Base-by-base conservation (phyloP, 2,329 filamentous ascomycete species). In the Cladosporium oxysporum region DNA sequence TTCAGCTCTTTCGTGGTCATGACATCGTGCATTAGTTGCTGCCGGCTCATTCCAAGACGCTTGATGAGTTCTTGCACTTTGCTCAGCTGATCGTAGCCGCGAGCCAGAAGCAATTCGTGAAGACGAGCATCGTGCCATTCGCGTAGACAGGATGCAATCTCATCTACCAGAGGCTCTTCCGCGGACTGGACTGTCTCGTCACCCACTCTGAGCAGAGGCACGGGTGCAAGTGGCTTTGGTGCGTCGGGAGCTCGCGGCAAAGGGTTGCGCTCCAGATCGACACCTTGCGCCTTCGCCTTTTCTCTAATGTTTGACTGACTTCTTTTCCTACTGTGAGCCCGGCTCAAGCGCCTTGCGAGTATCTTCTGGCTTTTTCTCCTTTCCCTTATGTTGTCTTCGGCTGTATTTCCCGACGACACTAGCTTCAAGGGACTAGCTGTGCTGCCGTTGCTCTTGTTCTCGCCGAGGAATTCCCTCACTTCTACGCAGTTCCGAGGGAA, bases 61-160 rank as follows among this genome's bases (percentile, higher is more conserved):
- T 89, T 87, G 53, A 97, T 91, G 63, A 98, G 84, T 65, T 86
- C 85, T 1, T 92, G 91, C 76, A 98, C 88, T 69, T 90, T 88
- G 72, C 96, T 92, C 64, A 99, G 82, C 64, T 89, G 86, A 59
- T 85, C 82, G 79, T 99, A 99, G 76, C 93, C 88, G 67, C 92
- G 87, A 23, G 88, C 88, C 10, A 99, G 85, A 1, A 99, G 85
- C 28, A 98, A 84, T 76, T 96, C 92, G 79, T 99, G 96, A 18
- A 99, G 84, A 75, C 97, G 96, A 21, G 93, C 97, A 23, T 95
- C 96, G 80, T 99, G 94, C 96, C 95, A 99, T 84, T 99, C 95
- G 72, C 95, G 88, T 69, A 99, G 81, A 76, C 95, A 99, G 3
- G 93, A 97, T 16, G 95, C 93, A 72, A 99, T 98, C 78, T 99